Evolutionary conservation across 331 rosid genomes (phyloP).

Genomic region (Saraca asoca): DNA sequence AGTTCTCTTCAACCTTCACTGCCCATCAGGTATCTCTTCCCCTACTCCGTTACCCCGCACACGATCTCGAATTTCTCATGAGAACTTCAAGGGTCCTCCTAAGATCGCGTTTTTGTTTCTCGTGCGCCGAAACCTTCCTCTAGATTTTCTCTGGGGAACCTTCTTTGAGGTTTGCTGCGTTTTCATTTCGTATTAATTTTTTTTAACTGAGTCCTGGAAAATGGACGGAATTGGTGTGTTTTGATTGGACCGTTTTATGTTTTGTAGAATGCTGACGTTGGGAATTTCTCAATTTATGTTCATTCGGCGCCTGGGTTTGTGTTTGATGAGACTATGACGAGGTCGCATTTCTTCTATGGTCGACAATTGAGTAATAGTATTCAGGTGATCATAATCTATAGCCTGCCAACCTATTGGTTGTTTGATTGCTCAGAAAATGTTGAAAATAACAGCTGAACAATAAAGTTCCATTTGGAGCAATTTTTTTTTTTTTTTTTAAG

Average conservation of each 20-base stretch:
- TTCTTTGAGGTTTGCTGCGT: conserved; percentile 69
- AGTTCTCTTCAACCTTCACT: conserved; percentile 57
- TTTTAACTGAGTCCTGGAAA: conserved; percentile 4
- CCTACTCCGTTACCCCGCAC: neutral
- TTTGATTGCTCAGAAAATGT: conserved; percentile 24
- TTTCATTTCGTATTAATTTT: neutral
- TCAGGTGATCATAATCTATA: conserved; percentile 48
- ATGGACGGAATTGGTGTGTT: neutral
- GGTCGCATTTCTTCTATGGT: conserved; percentile 73
- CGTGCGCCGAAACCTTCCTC: conserved; percentile 79
- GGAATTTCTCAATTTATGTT: conserved; percentile 72
- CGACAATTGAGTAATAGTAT: conserved; percentile 76
- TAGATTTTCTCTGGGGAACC: conserved; percentile 88
- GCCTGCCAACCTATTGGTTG: neutral
- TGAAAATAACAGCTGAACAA: neutral
- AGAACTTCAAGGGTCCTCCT: conserved; percentile 54
- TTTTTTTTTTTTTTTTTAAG: too few species aligned
- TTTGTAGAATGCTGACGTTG: conserved; percentile 58
- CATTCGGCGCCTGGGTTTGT: conserved; percentile 85
- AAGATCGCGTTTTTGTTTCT: conserved; percentile 88
- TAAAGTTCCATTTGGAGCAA: neutral
- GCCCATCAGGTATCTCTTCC: conserved; percentile 36
- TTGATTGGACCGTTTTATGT: conserved; percentile 6
- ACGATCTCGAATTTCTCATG: conserved; percentile 44
- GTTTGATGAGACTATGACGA: conserved; percentile 71